Base-by-base conservation (phyloP, 306 rosid species). In the Castanospermum australe region DNA sequence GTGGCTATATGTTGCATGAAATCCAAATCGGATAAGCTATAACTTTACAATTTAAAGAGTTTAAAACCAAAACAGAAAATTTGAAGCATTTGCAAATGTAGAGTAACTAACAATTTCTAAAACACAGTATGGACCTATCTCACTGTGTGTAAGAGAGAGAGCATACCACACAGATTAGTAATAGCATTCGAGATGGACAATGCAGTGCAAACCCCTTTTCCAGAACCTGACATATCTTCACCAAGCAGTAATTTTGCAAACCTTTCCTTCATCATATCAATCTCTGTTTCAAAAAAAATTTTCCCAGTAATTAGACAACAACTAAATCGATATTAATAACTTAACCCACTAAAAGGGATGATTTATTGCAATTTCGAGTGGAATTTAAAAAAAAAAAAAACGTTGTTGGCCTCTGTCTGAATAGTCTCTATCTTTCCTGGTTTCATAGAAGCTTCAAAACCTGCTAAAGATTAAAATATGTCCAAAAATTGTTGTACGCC, bases 191-290 rank as follows among this genome's bases (percentile, higher is more conserved):
- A 94, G 59, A 94, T 87, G 9, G 97, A 93, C 85, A 94, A 66
- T 69, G 98, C 95, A 25, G 97, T 91, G 82, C 87, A 89, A n/a
- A 91, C 98, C 77, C 98, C 98, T 75, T 94, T 91, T 59, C 98
- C 98, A 79, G 89, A 88, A 32, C 98, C 98, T 48, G 98, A 94
- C 98, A 94, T 92, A 50, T 94, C 97, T 81, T 94, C 98, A 66
- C 98, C 97, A 35, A 94, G 93, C 86, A 94, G 71, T 84, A 94
- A 84, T 75, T 94, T 94, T 11, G 98, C 79, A 83, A 94, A 92
- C 79, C 95, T 84, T 78, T 94, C 97, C 90, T 90, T 90, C 97
- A 94, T 90, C 85, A 90, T 78, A 72, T 92, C 92, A 71, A 83
- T 75, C 79, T 85, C 97, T 92, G 82, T 63, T 48, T 48, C 82